Base-by-base conservation (phyloP, 257 asterid species). In the Solanum megistacrolobum region DNA sequence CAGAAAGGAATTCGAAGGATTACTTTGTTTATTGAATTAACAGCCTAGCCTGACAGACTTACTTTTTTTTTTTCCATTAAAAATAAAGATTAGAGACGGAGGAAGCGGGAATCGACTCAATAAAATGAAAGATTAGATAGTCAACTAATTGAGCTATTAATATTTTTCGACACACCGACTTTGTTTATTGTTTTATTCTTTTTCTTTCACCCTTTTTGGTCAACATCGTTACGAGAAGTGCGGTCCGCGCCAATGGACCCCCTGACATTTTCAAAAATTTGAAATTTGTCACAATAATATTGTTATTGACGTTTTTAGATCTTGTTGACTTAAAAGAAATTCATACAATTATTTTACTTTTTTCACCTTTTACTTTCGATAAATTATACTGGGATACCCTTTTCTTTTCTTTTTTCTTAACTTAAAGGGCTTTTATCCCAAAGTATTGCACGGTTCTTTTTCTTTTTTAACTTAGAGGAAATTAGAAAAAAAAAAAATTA, bases 171-270 rank as follows among this genome's bases (percentile, higher is more conserved):
- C 4, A 9, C 3, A 65, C 2, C 0, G 4, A 83, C 6, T 35
- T 60, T n/a, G 12, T 76, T 41, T 78, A 78, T 78, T 39, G 23
- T 12, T 68, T 27, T 29, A 29, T 29, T 43, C 9, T 14, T 79
- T 43, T 20, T 25, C 65, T 43, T 79, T 9, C 27, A 9, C 1
- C 43, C 27, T 48, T 48, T 82, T 46, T 8, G 68, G 85, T 48
- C 85, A 82, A 82, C 69, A 82, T 82, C 43, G 43, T 46, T 29
- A 9, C 85, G 29, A 9, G 12, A 48, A 46, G 69, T 82, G 68
- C 85, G 85, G 85, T 48, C 41, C 85, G 69, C 85, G 85, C 85
- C 85, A 46, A 46, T 81, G 69, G 85, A 31, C 25, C 85, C 36
- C 39, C n/a, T 31, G 9, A 31, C 20, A 48, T 18, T 82, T 82